phyloP scores from a whole-genome alignment of 2,329 filamentous ascomycete genomes.

The Xylaria digitata region DNA sequence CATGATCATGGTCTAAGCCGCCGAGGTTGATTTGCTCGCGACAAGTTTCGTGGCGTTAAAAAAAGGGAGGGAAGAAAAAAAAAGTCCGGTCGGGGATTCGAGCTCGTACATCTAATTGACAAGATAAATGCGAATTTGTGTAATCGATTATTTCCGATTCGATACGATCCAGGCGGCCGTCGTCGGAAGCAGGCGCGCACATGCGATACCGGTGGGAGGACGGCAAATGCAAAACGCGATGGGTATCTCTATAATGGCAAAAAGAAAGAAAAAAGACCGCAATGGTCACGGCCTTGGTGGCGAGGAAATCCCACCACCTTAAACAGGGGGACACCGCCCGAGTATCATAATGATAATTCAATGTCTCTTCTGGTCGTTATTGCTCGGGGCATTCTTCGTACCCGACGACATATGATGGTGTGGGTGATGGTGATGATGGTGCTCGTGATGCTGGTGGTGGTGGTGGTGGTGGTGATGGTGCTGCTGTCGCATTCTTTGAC shows the following conservation, averaged over 20 bases:
- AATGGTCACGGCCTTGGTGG: background rate
- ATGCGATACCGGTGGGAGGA: slow-evolving; percentile 20
- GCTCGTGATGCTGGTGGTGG: slow-evolving; percentile 35
- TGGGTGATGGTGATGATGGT: slow-evolving; percentile 44
- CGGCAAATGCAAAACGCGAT: slow-evolving; percentile 41
- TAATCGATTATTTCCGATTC: slow-evolving; percentile 12
- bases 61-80: background rate
- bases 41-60: background rate
- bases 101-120: slow-evolving; percentile 22
- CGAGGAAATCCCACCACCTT: background rate
- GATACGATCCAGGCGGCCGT: slow-evolving; percentile 3
- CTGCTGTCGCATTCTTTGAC: slow-evolving; percentile 52
- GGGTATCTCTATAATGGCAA: slow-evolving; percentile 45
- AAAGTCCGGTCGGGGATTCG: background rate
- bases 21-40: background rate
- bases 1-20: slow-evolving; percentile 33
- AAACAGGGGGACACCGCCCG: background rate
- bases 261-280: background rate
- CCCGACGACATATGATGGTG: slow-evolving; percentile 39
- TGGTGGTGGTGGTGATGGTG: slow-evolving; percentile 35
- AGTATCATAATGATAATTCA: slow-evolving; percentile 16
- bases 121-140: slow-evolving; percentile 18
- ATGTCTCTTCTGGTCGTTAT: slow-evolving; percentile 45
- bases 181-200: background rate
- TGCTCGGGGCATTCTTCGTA: slow-evolving; percentile 38